phyloP scores from a whole-genome alignment of 2,329 filamentous ascomycete species.

The Tolypocladium guangdongense region DNA sequence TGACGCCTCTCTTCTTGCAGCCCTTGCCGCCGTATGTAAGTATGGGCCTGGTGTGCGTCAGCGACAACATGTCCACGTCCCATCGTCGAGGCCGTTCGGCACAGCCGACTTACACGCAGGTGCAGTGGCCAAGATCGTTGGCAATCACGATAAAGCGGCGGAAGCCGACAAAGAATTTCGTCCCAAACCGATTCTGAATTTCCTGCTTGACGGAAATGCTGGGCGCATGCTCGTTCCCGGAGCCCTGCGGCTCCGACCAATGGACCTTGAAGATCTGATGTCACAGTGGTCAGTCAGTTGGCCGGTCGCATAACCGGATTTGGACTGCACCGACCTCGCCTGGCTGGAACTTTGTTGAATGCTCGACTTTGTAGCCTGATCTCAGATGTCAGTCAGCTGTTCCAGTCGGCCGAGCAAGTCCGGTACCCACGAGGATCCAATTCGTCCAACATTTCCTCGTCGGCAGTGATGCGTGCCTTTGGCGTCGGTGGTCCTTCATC shows the following conservation, averaged over 20 bases:
- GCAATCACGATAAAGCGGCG: conserved; percentile 44
- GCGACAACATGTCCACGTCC: neutral
- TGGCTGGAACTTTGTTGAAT: conserved; percentile 26
- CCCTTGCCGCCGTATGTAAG: conserved; percentile 41
- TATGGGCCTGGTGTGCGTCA: conserved; percentile 32
- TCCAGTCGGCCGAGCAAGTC: neutral
- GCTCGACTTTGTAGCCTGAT: conserved; percentile 28
- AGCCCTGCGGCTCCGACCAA: conserved; percentile 41
- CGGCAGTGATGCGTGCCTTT: conserved; percentile 5
- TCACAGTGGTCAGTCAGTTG: neutral
- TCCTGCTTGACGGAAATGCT: conserved; percentile 22
- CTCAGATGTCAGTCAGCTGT: neutral
- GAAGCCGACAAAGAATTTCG: conserved; percentile 35
- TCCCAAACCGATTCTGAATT: conserved; percentile 22
- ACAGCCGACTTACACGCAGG: conserved; percentile 37
- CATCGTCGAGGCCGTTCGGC: neutral
- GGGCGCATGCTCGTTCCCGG: conserved; percentile 16
- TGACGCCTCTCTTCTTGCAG: conserved; percentile 42
- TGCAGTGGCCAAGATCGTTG: conserved; percentile 40
- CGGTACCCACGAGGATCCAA: conserved; percentile 25
- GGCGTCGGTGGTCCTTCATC: conserved; percentile 14
- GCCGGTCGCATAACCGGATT: neutral
- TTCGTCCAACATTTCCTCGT: conserved; percentile 9
- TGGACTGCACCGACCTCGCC: conserved; percentile 23
- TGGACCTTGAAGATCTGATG: conserved; percentile 42